These are phyloP conservation scores for Fusarium marasasianum DNA, from an alignment of 2,329 filamentous ascomycete species.

Conservation along the genomic window DNA sequence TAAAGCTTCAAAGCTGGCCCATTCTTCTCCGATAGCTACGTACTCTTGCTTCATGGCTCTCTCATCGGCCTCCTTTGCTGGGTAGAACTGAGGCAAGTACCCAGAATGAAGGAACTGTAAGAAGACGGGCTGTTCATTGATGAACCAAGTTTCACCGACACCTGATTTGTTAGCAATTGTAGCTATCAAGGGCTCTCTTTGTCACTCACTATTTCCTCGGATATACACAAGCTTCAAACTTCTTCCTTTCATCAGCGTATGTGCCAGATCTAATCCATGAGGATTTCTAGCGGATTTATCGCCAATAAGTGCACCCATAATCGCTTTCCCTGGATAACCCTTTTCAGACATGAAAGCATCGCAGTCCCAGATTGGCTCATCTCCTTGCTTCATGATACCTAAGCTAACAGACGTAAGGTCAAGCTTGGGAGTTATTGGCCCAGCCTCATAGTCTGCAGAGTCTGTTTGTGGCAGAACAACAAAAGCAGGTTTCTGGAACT, in stretches of 20 bases:
- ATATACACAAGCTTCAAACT: conserved; percentile 11
- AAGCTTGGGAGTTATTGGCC: background rate
- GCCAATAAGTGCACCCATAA: conserved; percentile 17
- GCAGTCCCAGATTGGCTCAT: conserved; percentile 6
- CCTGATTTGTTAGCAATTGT: background rate
- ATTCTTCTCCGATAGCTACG: conserved; percentile 18
- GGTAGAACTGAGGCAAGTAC: conserved; percentile 20
- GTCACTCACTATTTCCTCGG: conserved; percentile 12
- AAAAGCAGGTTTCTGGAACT: conserved; percentile 10
- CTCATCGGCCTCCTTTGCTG: background rate
- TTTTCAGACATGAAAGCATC: background rate
- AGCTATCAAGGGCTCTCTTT: accelerated
- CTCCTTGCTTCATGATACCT: conserved; percentile 1
- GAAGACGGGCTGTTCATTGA: conserved; percentile 20
- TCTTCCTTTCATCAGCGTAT: conserved; percentile 6
- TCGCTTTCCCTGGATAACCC: background rate
- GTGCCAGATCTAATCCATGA: conserved; percentile 5
- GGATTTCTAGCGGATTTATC: conserved; percentile 18
- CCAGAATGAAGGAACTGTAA: conserved; percentile 24
- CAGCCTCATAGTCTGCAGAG: conserved; percentile 2
- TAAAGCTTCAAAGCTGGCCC: conserved; percentile 19
- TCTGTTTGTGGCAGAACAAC: conserved; percentile 13
- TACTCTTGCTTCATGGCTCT: conserved; percentile 15
- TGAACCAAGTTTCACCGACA: conserved; percentile 25
- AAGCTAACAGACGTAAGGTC: background rate